Base-by-base conservation (phyloP, 164 flowering plant species). In the Magnolia officinalis region DNA sequence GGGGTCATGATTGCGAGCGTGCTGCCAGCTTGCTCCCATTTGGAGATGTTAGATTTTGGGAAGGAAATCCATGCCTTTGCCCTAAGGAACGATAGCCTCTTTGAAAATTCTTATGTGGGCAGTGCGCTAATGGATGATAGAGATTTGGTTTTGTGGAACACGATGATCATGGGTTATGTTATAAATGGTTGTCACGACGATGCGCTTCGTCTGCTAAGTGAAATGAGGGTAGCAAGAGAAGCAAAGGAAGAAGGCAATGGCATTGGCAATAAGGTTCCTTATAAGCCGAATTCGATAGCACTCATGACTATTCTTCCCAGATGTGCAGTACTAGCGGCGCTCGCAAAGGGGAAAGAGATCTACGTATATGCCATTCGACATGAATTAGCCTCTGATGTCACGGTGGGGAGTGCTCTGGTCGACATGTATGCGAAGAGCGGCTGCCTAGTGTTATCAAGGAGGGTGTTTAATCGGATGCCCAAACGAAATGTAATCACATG, bases 401-500 rank as follows among this genome's bases (percentile, higher is more conserved):
- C 89, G 1, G 91, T 93, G 0, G 95, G 92, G 26, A 93, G 94
- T 76, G 94, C 95, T 66, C 75, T 92, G 18, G 89, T 90, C 10
- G 92, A 91, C 76, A 90, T 92, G 93, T 92, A 92, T 78, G 91
- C 91, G 11, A 92, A 92, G 79, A 90, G 91, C 75, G 95, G 97
- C 18, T 87, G 87, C 81, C 78, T 93, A 81, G 68, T 66, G 67
- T 58, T 84, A 70, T 77, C 95, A 6, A 81, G 90, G 74, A 81
- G 77, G 70, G 87, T 87, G 49, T 93, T 93, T 51, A 84, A 93
- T 74, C 75, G 37, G 58, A 86, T 93, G 89, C 87, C 88, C 16
- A 52, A 69, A 2, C 82, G 81, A 77, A 91, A 90, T 80, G 80
- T 83, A n/a, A 89, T 91, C 65, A 88, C 93, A 59, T 93, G 98